Evolutionary conservation across 2,329 filamentous ascomycete species (phyloP).

Genomic region (Exophiala dermatitidis): DNA sequence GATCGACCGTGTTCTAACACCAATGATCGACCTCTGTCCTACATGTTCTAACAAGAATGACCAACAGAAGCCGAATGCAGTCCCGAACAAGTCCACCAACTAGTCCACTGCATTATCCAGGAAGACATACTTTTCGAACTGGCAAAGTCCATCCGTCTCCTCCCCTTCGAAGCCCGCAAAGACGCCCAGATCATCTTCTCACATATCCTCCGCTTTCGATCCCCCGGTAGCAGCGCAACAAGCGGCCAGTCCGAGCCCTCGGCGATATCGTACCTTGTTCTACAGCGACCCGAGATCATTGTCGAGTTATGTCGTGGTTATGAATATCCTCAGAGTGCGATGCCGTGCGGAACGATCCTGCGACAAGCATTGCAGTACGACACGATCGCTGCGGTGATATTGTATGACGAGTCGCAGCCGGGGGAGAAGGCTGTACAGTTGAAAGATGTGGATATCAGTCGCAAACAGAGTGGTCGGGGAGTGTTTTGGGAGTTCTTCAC

Average conservation of each 20-base stretch:
- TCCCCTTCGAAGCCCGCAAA: constrained; percentile 94
- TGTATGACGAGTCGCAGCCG: constrained; percentile 80
- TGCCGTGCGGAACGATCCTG: constrained; percentile 81
- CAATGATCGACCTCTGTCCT: background rate
- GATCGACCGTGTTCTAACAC: too few relatives aligned
- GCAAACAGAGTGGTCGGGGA: constrained; percentile 68
- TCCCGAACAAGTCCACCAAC: constrained; percentile 78
- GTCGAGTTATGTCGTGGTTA: constrained; percentile 85
- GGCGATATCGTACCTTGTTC: constrained; percentile 81
- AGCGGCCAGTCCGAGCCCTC: constrained; percentile 63
- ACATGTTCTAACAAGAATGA: constrained; percentile 1
- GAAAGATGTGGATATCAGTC: constrained; percentile 66
- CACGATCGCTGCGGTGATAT: constrained; percentile 77
- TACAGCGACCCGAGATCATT: constrained; percentile 77
- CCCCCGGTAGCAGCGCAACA: constrained; percentile 43
- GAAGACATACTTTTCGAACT: constrained; percentile 84
- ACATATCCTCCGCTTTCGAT: constrained; percentile 85
- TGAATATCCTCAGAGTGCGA: constrained; percentile 81
- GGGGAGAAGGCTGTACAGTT: constrained; percentile 70
- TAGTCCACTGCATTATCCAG: constrained; percentile 76
- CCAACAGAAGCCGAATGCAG: constrained; percentile 70
- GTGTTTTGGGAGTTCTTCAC: constrained; percentile 96
- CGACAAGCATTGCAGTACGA: constrained; percentile 88
- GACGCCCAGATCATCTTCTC: constrained; percentile 94
- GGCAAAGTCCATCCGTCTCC: constrained; percentile 69